Percentiles rank a stretch among this genome's conserved stretches.
These are phyloP conservation scores for Hortaea sp. DNA, from an alignment of 2,329 filamentous ascomycete genomes.

Conservation along the genomic window DNA sequence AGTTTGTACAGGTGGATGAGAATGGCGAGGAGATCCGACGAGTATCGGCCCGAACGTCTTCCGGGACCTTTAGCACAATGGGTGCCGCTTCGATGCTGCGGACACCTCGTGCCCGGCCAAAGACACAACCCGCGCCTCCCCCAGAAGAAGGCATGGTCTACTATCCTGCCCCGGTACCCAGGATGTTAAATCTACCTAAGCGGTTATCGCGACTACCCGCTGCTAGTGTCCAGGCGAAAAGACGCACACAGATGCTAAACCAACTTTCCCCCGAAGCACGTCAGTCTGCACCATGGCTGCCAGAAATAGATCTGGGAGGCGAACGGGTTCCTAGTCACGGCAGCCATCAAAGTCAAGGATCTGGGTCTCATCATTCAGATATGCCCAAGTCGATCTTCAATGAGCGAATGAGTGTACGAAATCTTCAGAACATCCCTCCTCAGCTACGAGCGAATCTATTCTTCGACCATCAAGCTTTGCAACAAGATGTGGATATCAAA, in stretches of 20 bases:
- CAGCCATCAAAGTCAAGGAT: constrained; percentile 4
- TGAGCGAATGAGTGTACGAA: constrained; percentile 28
- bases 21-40: constrained; percentile 23
- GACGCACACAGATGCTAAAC: constrained; percentile 62
- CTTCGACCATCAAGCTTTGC: constrained; percentile 60
- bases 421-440: constrained; percentile 52
- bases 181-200: constrained; percentile 85
- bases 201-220: constrained; percentile 69
- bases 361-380: constrained; percentile 5
- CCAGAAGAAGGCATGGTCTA: constrained; percentile 78
- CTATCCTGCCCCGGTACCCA: constrained; percentile 89
- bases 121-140: constrained; percentile 47
- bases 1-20: constrained; percentile 23
- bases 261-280: constrained; percentile 38
- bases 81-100: constrained; percentile 20
- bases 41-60: constrained; percentile 21
- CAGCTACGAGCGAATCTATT: constrained; percentile 85
- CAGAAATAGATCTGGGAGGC: constrained; percentile 15
- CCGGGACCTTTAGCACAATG: constrained; percentile 15
- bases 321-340: constrained; percentile 4
- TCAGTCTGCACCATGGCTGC: constrained; percentile 42
- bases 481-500: constrained; percentile 47
- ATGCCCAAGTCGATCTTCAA: constrained; percentile 16
- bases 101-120: constrained; percentile 31
- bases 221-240: constrained; percentile 53